Evolutionary conservation across 2,329 filamentous ascomycete species (phyloP), one percentile per base, ranked within the genome.

Genomic region (Ascosphaera pollenicola): DNA sequence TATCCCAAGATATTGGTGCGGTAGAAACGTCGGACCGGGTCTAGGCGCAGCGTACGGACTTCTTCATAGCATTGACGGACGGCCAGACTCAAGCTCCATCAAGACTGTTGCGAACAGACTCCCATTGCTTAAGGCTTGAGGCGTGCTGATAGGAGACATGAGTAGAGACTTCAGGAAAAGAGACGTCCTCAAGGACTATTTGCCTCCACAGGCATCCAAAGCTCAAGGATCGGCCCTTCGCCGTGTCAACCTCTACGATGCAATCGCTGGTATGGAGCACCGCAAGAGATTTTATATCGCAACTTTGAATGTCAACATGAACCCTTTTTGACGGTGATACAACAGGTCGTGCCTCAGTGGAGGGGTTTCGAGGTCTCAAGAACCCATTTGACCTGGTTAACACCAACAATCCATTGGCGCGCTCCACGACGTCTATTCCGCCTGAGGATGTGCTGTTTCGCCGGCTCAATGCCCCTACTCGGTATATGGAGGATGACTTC

Each of bases 371-470:
- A 3, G 46, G 48, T 3, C 26, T 24, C 21, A 24, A 24, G 21
- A 42, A 6, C 38, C 42, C 37, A 30, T 44, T 43, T 5, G 44
- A 41, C 36, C 43, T 47, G n/a, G 55, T 53, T 8, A 49, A 45
- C 40, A 48, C 52, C 42, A 55, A 51, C 32, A 52, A 55, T 41
- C 55, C 51, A 36, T 42, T 50, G 8, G 58, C 58, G 13, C 53
- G 55, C 17, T 51, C 51, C 30, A 48, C 41, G 46, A 55, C 48
- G 8, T 52, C 63, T 3, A 49, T 69, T 3, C 60, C 64, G 1
- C 69, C 72, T 2, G 70, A 75, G 44, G 69, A 75, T 46, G 61
- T 70, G 3, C 59, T 75, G 2, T 71, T 70, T 48, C 65, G 66
- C 37, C 59, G 60, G 36, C 54, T 54, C 38, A 60, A 61, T 39